phyloP scores from a whole-genome alignment of 495 filamentous ascomycete genomes.

The Neurospora sp. region DNA sequence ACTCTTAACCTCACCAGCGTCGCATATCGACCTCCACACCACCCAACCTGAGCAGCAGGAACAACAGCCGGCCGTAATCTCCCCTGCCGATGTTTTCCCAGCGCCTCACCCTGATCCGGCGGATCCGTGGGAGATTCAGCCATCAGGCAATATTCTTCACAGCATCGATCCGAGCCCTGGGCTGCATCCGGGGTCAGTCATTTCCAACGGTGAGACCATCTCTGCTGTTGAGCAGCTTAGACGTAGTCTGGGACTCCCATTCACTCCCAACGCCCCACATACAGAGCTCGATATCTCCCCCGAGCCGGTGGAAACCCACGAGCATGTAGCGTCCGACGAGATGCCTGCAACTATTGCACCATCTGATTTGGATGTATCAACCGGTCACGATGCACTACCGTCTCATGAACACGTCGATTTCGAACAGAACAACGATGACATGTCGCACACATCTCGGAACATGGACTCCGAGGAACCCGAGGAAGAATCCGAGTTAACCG shows the following conservation, averaged over 20 bases:
- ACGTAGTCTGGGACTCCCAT: background rate
- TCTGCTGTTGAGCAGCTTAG: slow-evolving; percentile 5
- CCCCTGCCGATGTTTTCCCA: background rate
- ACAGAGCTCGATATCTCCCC: background rate
- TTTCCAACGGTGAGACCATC: slow-evolving; percentile 1
- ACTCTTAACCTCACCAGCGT: background rate
- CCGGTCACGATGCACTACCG: slow-evolving; percentile 17
- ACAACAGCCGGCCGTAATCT: background rate
- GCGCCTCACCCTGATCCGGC: background rate
- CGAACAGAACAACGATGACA: background rate
- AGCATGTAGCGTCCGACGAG: background rate
- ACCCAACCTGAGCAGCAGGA: background rate
- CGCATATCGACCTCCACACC: background rate
- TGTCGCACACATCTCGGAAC: background rate
- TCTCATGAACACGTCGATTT: slow-evolving; percentile 4
- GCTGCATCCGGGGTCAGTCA: background rate
- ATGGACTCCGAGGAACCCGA: slow-evolving; percentile 1
- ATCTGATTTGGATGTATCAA: slow-evolving; percentile 25
- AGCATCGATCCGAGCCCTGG: slow-evolving; percentile 1
- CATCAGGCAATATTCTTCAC: background rate
- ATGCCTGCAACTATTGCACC: slow-evolving; percentile 27
- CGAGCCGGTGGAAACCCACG: background rate
- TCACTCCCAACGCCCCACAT: background rate
- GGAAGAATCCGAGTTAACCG: slow-evolving; percentile 4
- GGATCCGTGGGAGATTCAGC: background rate